phyloP scores from a whole-genome alignment of 768 basidiomycete genomes.

The Daedaleopsis nitida region DNA sequence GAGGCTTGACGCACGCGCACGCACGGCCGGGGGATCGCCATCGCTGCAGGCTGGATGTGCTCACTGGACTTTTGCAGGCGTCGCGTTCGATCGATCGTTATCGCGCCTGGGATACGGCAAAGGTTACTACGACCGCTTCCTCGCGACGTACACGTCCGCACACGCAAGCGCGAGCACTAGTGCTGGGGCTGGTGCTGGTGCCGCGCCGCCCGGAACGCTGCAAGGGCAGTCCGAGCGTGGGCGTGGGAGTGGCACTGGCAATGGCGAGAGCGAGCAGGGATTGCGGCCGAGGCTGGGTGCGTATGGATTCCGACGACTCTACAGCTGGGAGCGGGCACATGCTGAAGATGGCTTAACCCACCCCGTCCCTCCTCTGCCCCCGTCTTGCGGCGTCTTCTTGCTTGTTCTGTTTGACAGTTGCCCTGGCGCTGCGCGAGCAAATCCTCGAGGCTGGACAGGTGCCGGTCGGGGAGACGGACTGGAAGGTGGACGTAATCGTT shows the following conservation, averaged over 20 bases:
- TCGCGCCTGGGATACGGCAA: slow-evolving; percentile 81
- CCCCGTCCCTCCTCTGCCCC: slow-evolving; percentile 7
- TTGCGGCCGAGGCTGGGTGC: slow-evolving; percentile 66
- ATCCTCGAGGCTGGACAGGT: slow-evolving; percentile 52
- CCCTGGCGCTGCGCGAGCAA: slow-evolving; percentile 64
- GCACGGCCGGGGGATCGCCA: background rate
- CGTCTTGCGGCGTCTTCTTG: background rate
- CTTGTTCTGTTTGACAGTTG: slow-evolving; percentile 54
- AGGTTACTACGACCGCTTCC: slow-evolving; percentile 80
- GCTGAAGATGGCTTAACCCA: slow-evolving; percentile 8
- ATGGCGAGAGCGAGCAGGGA: slow-evolving; percentile 47
- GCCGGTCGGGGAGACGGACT: slow-evolving; percentile 59
- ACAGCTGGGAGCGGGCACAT: slow-evolving; percentile 4
- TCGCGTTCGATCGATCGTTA: slow-evolving; percentile 71
- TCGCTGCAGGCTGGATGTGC: no score
- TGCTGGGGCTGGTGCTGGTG: no score
- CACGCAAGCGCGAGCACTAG: no score
- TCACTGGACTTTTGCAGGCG: slow-evolving; percentile 43
- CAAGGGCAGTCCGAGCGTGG: slow-evolving; percentile 14
- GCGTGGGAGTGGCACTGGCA: slow-evolving; percentile 27
- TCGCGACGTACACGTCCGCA: slow-evolving; percentile 49
- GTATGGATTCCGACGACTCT: slow-evolving; percentile 20
- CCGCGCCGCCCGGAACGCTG: background rate
- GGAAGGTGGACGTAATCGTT: slow-evolving; percentile 64
- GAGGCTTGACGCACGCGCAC: background rate